Conservation (phyloP, 2,329 filamentous ascomycete genomes). For the Xylariaceae sp. region DNA sequence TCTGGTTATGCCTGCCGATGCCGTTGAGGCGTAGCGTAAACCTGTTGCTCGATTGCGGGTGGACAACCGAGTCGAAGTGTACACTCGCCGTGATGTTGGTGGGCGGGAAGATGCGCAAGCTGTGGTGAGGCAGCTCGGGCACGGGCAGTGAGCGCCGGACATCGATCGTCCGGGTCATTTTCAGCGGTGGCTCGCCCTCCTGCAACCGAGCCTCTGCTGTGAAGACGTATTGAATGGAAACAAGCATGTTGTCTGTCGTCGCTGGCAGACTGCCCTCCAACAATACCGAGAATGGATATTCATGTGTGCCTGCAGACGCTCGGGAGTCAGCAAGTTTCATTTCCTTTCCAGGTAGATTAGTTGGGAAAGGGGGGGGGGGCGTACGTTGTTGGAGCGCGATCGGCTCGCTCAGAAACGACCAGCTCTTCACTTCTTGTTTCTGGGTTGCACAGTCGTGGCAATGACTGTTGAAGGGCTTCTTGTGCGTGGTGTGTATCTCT, state of each 20-base stretch:
- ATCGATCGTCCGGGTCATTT: conserved; percentile 61
- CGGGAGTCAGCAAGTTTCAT: no score
- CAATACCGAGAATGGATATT: conserved; percentile 84
- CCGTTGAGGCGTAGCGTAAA: conserved; percentile 79
- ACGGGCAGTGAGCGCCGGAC: conserved; percentile 72
- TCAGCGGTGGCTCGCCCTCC: conserved; percentile 54
- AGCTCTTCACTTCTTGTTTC: conserved; percentile 68
- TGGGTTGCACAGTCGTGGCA: conserved; percentile 72
- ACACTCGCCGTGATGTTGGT: conserved; percentile 88
- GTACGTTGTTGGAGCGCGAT: conserved; percentile 46
- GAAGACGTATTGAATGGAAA: conserved; percentile 74
- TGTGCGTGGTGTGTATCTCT: conserved; percentile 65
- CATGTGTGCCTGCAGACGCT: conserved; percentile 62
- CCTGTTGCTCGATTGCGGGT: conserved; percentile 78
- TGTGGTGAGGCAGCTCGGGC: conserved; percentile 76
- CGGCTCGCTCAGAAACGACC: conserved; percentile 65
- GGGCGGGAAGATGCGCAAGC: conserved; percentile 89
- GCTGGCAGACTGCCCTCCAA: conserved; percentile 83
- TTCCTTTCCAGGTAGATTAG: neutral
- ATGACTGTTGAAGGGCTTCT: conserved; percentile 73
- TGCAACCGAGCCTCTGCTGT: conserved; percentile 59
- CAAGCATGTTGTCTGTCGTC: conserved; percentile 67
- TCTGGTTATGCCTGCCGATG: conserved; percentile 65
- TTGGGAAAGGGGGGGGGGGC: conserved; percentile 2
- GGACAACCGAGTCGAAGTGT: conserved; percentile 74